Evolutionary conservation across 768 basidiomycete genomes (phyloP).

Genomic region (Mycena capillaripes): DNA sequence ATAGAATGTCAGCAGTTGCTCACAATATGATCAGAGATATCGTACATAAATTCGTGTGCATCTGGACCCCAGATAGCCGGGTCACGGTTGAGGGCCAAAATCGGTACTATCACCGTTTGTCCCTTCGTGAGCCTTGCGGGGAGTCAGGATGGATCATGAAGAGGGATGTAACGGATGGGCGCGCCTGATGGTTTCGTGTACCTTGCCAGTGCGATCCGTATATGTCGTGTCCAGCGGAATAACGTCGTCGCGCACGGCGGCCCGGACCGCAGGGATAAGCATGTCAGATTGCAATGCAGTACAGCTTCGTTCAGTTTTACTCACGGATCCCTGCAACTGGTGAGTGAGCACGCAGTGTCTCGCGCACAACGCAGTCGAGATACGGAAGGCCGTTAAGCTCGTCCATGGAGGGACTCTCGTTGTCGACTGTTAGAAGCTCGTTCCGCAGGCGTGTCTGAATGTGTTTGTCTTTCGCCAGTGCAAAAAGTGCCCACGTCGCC

Average conservation of each 20-base stretch:
- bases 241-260: too few relatives aligned
- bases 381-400: constrained; percentile 1
- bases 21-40: not conserved
- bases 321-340: not conserved
- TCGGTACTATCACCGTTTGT: not conserved
- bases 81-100: constrained; percentile 3
- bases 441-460: not conserved
- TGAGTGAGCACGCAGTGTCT: too few relatives aligned
- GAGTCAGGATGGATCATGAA: not conserved
- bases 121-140: not conserved
- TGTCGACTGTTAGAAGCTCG: not conserved
- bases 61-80: constrained; percentile 22
- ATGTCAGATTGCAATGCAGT: not conserved
- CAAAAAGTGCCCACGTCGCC: too few relatives aligned
- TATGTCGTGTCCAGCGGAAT: too few relatives aligned
- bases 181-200: constrained; percentile 3
- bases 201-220: too few relatives aligned
- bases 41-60: not conserved
- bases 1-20: not conserved
- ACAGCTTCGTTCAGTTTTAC: not conserved
- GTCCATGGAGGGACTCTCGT: constrained; percentile 7
- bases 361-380: constrained; percentile 12
- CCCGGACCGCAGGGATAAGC: too few relatives aligned
- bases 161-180: not conserved
- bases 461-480: too few relatives aligned